Base-by-base conservation (phyloP, 805 yeast genomes). In the Candida ovalis region DNA sequence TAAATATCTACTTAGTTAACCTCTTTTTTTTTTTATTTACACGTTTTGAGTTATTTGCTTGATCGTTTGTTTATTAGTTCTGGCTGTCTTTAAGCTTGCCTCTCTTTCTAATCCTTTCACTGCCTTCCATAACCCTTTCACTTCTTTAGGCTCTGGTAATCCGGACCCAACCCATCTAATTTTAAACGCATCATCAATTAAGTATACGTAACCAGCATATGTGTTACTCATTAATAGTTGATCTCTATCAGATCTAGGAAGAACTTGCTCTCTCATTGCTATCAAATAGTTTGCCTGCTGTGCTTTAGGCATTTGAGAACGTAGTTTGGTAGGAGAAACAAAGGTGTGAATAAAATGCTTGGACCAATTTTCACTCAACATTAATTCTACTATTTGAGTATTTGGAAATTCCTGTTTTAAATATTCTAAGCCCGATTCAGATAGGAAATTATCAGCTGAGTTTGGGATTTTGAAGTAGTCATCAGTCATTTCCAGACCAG, bases 151-250 rank as follows among this genome's bases (percentile, higher is more conserved):
- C 15, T 75, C 74, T 1, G 96, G 85, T 36, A 76, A 78, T 2
- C 98, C 99, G 56, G 95, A 81, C 3, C 89, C 87, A 22, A 89
- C 90, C 98, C 98, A 92, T 57, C 98, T 74, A 46, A 94, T 84
- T 58, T 78, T 83, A 44, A 85, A 84, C 13, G 81, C 71, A 15
- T 72, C 73, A 61, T 94, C 99, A 32, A 94, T 76, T 4, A 92
- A 70, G 54, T 89, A 85, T 10, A 90, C 71, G 61, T 88, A 90
- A 0, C 98, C 98, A 2, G 95, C 80, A 57, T 85, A 86, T 21
- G 80, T 76, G 62, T 92, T 92, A 47, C 82, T 83, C 55, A 90
- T 78, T 43, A 78, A 70, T 32, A 92, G 66, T 23, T 76, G 64
- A 46, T 82, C 81, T 56, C 86, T 78, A 5, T 80, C 67, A 18